These are phyloP conservation scores for Lonicera japonica DNA, from an alignment of 129 eudicot species.

Conservation along the genomic window DNA sequence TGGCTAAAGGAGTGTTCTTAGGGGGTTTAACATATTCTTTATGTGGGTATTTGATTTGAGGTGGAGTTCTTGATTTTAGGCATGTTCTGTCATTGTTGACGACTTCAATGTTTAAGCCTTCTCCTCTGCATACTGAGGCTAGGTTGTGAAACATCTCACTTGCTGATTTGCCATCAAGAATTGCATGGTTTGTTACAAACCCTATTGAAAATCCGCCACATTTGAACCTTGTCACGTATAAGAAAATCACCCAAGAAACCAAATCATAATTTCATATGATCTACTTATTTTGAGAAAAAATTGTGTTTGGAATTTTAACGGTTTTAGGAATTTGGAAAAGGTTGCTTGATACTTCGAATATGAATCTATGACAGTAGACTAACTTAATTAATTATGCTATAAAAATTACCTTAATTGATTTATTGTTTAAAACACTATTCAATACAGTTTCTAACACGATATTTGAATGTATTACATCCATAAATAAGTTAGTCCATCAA, in stretches of 20 bases:
- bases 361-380: too few relatives aligned
- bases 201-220: slow-evolving; percentile 43
- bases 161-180: slow-evolving; percentile 38
- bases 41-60: slow-evolving; percentile 28
- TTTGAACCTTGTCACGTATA: slow-evolving; percentile 30
- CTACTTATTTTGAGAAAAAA: too few relatives aligned
- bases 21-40: slow-evolving; percentile 17
- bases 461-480: too few relatives aligned
- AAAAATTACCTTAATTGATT: too few relatives aligned
- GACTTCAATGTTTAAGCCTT: slow-evolving; percentile 9
- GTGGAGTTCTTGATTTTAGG: slow-evolving; percentile 31
- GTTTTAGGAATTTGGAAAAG: too few relatives aligned
- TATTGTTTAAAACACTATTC: too few relatives aligned
- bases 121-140: slow-evolving; percentile 27
- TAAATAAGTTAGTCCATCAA: too few relatives aligned
- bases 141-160: slow-evolving; percentile 34
- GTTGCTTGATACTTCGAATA: too few relatives aligned
- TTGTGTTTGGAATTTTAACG: too few relatives aligned
- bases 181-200: slow-evolving; percentile 25
- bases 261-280: background rate
- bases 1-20: background rate
- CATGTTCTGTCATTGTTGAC: slow-evolving; percentile 19
- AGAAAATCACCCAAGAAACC: background rate
- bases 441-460: too few relatives aligned
- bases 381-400: too few relatives aligned